Conservation (phyloP, 1,284 basidiomycete species). For the Melanopsichium pennsylvanicum region DNA sequence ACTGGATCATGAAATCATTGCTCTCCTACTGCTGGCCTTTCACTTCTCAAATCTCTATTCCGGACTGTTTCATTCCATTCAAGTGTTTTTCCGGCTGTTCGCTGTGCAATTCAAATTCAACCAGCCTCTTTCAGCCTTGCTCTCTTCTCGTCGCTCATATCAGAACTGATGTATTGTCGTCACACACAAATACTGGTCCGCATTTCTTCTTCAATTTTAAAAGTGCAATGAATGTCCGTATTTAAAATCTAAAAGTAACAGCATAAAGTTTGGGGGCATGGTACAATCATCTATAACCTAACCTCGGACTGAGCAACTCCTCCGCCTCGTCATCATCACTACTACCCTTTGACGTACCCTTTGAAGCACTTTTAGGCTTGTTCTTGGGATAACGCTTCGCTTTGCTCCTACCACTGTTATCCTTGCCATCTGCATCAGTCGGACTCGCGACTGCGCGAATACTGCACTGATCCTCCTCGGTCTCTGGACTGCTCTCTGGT, state of each 20-base stretch:
- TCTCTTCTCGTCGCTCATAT: no score
- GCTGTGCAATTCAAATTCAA: no score
- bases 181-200: background rate
- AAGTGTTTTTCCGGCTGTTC: no score
- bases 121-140: no score
- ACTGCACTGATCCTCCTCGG: slow-evolving; percentile 30
- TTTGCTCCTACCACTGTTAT: slow-evolving; percentile 18
- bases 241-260: background rate
- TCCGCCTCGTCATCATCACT: slow-evolving; percentile 39
- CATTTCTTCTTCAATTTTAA: no score
- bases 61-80: no score
- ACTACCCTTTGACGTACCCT: slow-evolving; percentile 1
- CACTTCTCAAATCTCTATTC: no score
- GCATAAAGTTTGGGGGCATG: slow-evolving; percentile 11
- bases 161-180: no score
- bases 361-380: slow-evolving; percentile 24
- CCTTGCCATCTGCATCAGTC: background rate
- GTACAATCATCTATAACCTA: slow-evolving; percentile 8
- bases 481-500: slow-evolving; percentile 19
- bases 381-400: slow-evolving; percentile 30
- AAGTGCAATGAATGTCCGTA: slow-evolving; percentile 7
- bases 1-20: slow-evolving; percentile 14
- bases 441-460: slow-evolving; percentile 32
- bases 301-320: slow-evolving; percentile 37
- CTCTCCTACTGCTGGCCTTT: no score